Conservation (phyloP, 768 basidiomycete species). For the Rhizopogon vesiculosus region DNA sequence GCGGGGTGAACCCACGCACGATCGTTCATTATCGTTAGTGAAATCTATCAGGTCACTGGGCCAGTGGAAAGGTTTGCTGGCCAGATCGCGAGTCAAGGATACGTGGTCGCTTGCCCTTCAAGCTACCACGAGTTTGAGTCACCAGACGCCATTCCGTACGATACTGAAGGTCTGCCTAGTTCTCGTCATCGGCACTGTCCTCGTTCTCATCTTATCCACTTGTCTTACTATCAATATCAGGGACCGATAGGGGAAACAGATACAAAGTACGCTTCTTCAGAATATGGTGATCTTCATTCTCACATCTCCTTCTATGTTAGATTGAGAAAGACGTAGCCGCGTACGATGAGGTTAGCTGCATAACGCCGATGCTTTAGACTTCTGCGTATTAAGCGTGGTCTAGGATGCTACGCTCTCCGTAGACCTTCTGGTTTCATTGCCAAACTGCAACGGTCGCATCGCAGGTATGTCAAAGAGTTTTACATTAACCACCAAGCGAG, state of each 20-base stretch:
- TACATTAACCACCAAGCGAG: not conserved
- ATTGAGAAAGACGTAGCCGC: constrained; percentile 83
- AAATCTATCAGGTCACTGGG: constrained; percentile 96
- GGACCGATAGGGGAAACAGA: constrained; percentile 87
- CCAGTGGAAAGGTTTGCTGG: constrained; percentile 92
- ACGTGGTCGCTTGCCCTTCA: constrained; percentile 79
- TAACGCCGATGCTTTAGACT: not conserved
- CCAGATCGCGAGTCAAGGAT: constrained; percentile 85
- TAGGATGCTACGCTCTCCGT: constrained; percentile 78
- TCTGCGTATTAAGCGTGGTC: not conserved
- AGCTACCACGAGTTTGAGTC: constrained; percentile 92
- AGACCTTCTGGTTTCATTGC: constrained; percentile 65
- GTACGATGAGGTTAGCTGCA: constrained; percentile 70
- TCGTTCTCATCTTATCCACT: not conserved
- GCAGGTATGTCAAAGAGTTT: constrained; percentile 48
- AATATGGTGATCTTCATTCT: not conserved
- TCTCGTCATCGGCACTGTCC: not conserved
- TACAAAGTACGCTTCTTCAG: constrained; percentile 61
- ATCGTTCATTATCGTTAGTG: constrained; percentile 40
- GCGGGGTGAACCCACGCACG: not conserved
- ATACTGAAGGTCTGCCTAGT: constrained; percentile 58
- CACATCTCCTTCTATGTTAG: constrained; percentile 35
- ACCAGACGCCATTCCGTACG: constrained; percentile 85
- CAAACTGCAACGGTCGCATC: constrained; percentile 89
- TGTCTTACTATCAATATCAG: constrained; percentile 26